A percentile compares a stretch with the other conserved stretches of the same genome.
phyloP scores from a whole-genome alignment of 2,329 filamentous ascomycete species.

The Sordariomycetes sp. region DNA sequence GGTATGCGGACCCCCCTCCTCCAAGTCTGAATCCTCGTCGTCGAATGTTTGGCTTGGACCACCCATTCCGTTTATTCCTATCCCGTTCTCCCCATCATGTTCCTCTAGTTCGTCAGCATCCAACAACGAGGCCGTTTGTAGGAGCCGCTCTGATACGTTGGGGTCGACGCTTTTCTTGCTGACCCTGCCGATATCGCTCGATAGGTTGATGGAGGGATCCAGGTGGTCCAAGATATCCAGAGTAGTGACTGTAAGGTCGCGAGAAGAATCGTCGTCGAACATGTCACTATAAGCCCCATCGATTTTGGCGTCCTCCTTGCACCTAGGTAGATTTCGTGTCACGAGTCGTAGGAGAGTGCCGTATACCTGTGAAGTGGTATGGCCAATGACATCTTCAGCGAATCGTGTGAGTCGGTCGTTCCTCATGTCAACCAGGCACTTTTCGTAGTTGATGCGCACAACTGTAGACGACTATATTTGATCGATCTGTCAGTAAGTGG shows the following conservation, averaged over 20 bases:
- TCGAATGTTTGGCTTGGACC: conserved; percentile 7
- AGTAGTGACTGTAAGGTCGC: conserved; percentile 34
- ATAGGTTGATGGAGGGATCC: conserved; percentile 39
- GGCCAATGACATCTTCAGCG: conserved; percentile 59
- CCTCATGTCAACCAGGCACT: conserved; percentile 71
- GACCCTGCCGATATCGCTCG: conserved; percentile 45
- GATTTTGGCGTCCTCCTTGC: conserved; percentile 46
- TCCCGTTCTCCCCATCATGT: background rate
- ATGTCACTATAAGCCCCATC: conserved; percentile 21
- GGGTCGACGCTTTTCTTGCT: conserved; percentile 33
- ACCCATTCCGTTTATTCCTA: background rate
- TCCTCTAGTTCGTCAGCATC: conserved; percentile 20
- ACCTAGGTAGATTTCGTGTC: conserved; percentile 57
- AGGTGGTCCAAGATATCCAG: conserved; percentile 46
- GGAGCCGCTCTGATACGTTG: conserved; percentile 20
- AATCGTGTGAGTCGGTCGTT: conserved; percentile 68
- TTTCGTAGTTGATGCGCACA: conserved; percentile 74
- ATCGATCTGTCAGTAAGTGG: background rate
- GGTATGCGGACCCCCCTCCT: conserved; percentile 8
- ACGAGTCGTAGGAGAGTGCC: conserved; percentile 59
- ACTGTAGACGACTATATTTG: conserved; percentile 54
- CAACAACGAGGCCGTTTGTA: conserved; percentile 21
- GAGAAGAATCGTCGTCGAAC: conserved; percentile 19
- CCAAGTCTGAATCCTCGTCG: conserved; percentile 21
- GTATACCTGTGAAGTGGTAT: conserved; percentile 70